Base-by-base conservation (phyloP, 164 flowering plant species). In the Stephania yunnanensis region DNA sequence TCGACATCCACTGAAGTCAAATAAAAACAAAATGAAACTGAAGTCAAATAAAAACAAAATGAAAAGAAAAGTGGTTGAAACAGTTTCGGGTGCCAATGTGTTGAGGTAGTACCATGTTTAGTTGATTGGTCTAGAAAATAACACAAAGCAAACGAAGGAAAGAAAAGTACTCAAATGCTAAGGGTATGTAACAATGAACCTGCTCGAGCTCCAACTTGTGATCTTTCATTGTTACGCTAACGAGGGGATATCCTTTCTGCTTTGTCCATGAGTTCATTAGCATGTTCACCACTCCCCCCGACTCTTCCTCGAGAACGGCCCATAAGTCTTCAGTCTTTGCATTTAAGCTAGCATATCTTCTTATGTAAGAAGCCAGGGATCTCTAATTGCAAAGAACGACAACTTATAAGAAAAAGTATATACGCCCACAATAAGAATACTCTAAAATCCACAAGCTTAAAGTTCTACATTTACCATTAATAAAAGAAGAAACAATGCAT, bases 311-410 rank as follows among this genome's bases (percentile, higher is more conserved):
- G 55, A 91, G 89, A 67, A 86, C 94, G 80, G 86, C 86, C 99
- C 99, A 95, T 68, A 95, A 83, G 76, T 95, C 97, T 83, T 95
- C 97, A 12, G 99, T 95, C 84, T 85, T 91, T 45, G 98, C 94
- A 86, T 95, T 95, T 67, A 88, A 84, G 81, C 78, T 91, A 70
- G 97, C 94, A 83, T 89, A 78, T 72, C 61, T 87, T 79, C 90
- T 93, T 74, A 95, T 88, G 78, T 95, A 95, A 75, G 91, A 81
- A 78, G 97, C 98, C 69, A 95, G 85, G 70, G 94, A 89, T 73
- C 85, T 86, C 98, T 95, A 79, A 58, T 72, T 72, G 61, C 78
- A 79, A 52, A 42, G 22, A 79, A 50, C 64, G 48, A 30, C 69
- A 61, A 75, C n/a, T 75, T 29, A 45, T 20, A 55, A 36, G 42